A percentile compares a stretch with the other conserved stretches of the same genome.
These are phyloP conservation scores for Linum tenue DNA, from an alignment of 345 rosid species.

Conservation along the genomic window DNA sequence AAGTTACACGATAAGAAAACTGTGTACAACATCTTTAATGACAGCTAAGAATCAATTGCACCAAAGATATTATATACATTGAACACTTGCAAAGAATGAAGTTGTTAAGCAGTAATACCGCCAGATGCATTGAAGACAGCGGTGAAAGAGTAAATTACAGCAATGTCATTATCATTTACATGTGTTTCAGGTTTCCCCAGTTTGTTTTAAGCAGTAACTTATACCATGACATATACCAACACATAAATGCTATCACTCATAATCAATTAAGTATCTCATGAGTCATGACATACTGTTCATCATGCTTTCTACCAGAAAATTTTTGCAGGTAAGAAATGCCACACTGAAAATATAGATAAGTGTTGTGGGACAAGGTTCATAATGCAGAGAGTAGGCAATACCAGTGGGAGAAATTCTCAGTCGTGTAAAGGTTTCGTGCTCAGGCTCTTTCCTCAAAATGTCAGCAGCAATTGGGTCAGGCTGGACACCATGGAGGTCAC, in stretches of 20 bases:
- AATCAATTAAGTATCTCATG: no score
- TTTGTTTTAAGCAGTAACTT: no score
- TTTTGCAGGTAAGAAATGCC: no score
- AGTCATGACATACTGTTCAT: no score
- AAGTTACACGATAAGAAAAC: slow-evolving; percentile 2
- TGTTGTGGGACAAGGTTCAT: no score
- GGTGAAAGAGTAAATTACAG: neutral
- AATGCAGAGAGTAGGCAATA: slow-evolving; percentile 15
- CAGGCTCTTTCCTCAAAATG: slow-evolving; percentile 93
- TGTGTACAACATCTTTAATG: neutral
- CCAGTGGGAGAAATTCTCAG: slow-evolving; percentile 67
- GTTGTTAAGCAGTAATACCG: neutral
- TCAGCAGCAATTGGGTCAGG: slow-evolving; percentile 99
- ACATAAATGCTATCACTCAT: no score
- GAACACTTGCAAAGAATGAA: neutral
- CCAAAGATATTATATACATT: no score
- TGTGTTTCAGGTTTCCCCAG: no score
- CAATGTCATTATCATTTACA: neutral
- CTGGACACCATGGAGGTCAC: slow-evolving; percentile 94
- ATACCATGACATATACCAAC: no score
- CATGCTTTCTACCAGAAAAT: no score
- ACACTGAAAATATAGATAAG: no score
- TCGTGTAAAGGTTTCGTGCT: slow-evolving; percentile 86
- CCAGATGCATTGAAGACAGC: neutral
- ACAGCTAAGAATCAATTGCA: neutral